phyloP scores from a whole-genome alignment of 768 basidiomycete genomes.

The Thelephora ganbajun region DNA sequence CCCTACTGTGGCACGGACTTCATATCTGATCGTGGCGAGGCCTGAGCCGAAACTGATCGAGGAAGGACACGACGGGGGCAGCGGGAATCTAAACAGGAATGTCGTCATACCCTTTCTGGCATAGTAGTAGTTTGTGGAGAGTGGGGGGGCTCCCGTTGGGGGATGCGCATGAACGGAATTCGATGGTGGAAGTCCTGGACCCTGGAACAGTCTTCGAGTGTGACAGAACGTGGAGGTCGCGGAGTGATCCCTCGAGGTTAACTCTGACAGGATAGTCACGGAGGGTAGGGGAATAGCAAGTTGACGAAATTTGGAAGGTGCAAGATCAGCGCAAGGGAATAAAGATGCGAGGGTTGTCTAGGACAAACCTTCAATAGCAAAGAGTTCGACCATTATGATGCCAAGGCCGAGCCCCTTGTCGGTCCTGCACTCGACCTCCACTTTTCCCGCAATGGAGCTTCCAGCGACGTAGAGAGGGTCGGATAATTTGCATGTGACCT shows the following conservation, averaged over 20 bases:
- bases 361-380: constrained; percentile 51
- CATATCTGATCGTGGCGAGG: constrained; percentile 57
- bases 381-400: constrained; percentile 64
- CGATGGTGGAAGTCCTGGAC: constrained; percentile 68
- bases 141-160: constrained; percentile 36
- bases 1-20: constrained; percentile 56
- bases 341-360: neutral
- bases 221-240: constrained; percentile 70
- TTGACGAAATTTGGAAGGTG: constrained; percentile 4
- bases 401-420: constrained; percentile 62
- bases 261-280: constrained; percentile 27
- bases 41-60: constrained; percentile 60
- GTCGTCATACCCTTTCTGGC: constrained; percentile 67
- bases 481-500: constrained; percentile 44
- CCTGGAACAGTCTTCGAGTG: constrained; percentile 61
- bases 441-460: constrained; percentile 50
- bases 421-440: constrained; percentile 68
- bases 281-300: neutral
- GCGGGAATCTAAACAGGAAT: constrained; percentile 67
- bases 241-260: constrained; percentile 66
- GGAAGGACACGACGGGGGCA: constrained; percentile 54
- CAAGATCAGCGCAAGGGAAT: neutral
- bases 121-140: constrained; percentile 54
- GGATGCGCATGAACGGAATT: constrained; percentile 66
- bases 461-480: constrained; percentile 57